These are phyloP conservation scores for Beverwykella pulmonaria DNA, from an alignment of 495 filamentous ascomycete genomes.

Conservation along the genomic window DNA sequence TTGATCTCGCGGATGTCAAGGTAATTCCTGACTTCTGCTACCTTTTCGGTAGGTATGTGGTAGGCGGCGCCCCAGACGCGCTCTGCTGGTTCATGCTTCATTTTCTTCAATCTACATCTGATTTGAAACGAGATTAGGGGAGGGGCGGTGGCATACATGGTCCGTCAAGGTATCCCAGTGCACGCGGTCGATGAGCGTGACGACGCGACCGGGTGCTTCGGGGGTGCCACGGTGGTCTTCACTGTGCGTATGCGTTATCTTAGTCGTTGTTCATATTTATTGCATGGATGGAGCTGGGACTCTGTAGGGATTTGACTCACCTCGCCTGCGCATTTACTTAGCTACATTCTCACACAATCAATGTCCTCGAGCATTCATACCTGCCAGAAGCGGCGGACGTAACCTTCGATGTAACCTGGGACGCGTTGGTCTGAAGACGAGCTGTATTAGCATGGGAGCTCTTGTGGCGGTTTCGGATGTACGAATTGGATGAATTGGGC, in stretches of 20 bases:
- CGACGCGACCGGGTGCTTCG: slow-evolving; percentile 82
- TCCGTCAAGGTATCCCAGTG: slow-evolving; percentile 83
- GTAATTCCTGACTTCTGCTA: slow-evolving; percentile 81
- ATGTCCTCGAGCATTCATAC: slow-evolving; percentile 49
- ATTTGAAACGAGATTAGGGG: neutral
- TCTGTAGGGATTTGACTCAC: slow-evolving; percentile 42
- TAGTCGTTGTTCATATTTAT: neutral
- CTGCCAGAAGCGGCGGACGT: slow-evolving; percentile 98
- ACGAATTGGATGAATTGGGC: neutral
- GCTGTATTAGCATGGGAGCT: neutral
- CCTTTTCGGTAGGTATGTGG: slow-evolving; percentile 72
- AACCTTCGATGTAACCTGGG: slow-evolving; percentile 90
- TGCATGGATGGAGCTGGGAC: too few species aligned
- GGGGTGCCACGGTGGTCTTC: slow-evolving; percentile 95
- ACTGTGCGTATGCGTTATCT: slow-evolving; percentile 49
- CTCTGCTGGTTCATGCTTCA: slow-evolving; percentile 49
- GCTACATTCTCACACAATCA: neutral
- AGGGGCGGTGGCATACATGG: slow-evolving; percentile 46
- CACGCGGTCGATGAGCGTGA: slow-evolving; percentile 80
- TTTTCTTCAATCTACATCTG: slow-evolving; percentile 31
- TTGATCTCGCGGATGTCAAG: slow-evolving; percentile 97
- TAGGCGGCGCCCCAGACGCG: slow-evolving; percentile 91
- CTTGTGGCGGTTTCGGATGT: neutral
- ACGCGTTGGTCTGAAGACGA: slow-evolving; percentile 68
- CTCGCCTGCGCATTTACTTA: slow-evolving; percentile 54